These are phyloP conservation scores for Ophiostoma populinum DNA, from an alignment of 2,329 filamentous ascomycete species.

Conservation along the genomic window DNA sequence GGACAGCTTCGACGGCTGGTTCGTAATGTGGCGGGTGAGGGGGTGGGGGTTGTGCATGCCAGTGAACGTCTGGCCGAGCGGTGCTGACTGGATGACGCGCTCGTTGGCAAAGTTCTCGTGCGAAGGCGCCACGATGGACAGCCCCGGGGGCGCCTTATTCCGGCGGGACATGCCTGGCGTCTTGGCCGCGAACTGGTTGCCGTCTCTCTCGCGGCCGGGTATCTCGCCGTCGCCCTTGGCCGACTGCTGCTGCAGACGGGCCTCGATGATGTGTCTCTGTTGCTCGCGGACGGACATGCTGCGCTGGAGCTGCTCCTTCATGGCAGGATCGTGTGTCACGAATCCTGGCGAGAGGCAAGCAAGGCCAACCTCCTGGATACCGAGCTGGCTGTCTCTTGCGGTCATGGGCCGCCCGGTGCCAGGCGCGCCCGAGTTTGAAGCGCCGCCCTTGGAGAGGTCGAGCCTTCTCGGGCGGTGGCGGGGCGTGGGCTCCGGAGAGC, in stretches of 20 bases:
- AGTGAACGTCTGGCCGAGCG: slow-evolving; percentile 87
- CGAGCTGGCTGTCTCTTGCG: slow-evolving; percentile 58
- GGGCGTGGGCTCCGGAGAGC: slow-evolving; percentile 63
- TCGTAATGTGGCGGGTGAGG: slow-evolving; percentile 58
- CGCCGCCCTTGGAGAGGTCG: slow-evolving; percentile 52
- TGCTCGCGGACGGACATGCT: slow-evolving; percentile 88
- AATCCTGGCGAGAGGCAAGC: slow-evolving; percentile 93
- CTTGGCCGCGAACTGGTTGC: slow-evolving; percentile 39
- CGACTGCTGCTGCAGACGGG: slow-evolving; percentile 71
- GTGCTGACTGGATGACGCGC: slow-evolving; percentile 90
- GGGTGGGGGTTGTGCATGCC: slow-evolving; percentile 68
- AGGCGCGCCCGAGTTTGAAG: slow-evolving; percentile 32
- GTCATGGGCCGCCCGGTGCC: slow-evolving; percentile 59
- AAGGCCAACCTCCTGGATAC: slow-evolving; percentile 81
- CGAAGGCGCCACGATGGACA: slow-evolving; percentile 89
- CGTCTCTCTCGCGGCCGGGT: slow-evolving; percentile 34
- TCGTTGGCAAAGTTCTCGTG: slow-evolving; percentile 86
- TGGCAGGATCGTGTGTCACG: slow-evolving; percentile 85
- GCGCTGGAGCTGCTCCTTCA: slow-evolving; percentile 88
- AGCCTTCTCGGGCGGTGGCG: slow-evolving; percentile 62
- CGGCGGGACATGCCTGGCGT: slow-evolving; percentile 57
- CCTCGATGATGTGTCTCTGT: slow-evolving; percentile 88
- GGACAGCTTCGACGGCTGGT: slow-evolving; percentile 67
- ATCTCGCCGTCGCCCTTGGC: slow-evolving; percentile 56
- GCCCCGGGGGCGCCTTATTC: slow-evolving; percentile 68